Percentiles rank a stretch among this genome's conserved stretches.
Conservation (phyloP, 1,284 basidiomycete species). For the Peniophora sp. region DNA sequence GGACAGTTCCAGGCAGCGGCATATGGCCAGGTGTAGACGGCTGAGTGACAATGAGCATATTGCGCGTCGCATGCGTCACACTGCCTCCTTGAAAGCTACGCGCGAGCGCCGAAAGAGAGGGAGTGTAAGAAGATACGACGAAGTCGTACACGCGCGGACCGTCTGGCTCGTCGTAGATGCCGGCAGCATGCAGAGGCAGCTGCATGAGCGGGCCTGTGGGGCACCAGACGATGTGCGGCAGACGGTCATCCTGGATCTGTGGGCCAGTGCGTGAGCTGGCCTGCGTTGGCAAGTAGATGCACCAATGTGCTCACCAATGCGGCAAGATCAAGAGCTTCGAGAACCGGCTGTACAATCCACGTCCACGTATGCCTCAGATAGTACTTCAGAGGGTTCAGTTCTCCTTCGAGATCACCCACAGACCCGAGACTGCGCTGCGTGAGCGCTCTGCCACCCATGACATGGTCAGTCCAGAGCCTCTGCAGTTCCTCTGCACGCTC, state of each 20-base stretch:
- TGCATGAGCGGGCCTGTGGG: constrained; percentile 14
- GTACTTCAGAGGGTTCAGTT: background rate
- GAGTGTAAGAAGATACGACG: constrained; percentile 17
- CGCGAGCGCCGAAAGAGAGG: constrained; percentile 8
- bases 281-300: background rate
- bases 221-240: constrained; percentile 14
- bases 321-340: background rate
- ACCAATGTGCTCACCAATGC: background rate
- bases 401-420: background rate
- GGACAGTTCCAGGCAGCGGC: background rate
- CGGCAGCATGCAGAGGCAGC: constrained; percentile 17
- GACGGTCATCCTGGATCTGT: background rate
- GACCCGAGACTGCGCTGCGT: background rate
- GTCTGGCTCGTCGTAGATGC: constrained; percentile 5
- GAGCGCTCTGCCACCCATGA: background rate
- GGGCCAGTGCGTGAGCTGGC: background rate
- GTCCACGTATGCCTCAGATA: background rate
- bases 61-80: constrained; percentile 14
- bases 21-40: background rate
- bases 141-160: constrained; percentile 7
- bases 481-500: background rate
- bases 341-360: background rate
- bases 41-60: constrained; percentile 2
- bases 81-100: background rate
- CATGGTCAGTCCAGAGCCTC: no score